A percentile compares a stretch with the other conserved stretches of the same genome.
phyloP scores from a whole-genome alignment of 148 eudicot species.

The Silene conica region DNA sequence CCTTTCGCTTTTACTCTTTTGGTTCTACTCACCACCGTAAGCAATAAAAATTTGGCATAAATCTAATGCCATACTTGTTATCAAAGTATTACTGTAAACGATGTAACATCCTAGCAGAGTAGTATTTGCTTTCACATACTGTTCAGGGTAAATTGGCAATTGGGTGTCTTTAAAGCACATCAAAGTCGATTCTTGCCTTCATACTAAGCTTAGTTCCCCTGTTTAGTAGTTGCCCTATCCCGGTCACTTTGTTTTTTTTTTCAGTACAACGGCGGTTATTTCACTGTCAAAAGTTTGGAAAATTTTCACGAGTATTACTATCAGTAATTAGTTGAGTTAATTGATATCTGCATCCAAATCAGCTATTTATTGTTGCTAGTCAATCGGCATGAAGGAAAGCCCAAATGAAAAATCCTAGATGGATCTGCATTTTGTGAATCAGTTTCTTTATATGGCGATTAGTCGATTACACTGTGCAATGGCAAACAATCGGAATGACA shows the following conservation, averaged over 20 bases:
- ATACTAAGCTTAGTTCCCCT: not conserved
- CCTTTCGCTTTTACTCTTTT: constrained; percentile 13
- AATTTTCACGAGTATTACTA: no score
- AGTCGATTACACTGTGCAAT: no score
- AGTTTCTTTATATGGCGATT: no score
- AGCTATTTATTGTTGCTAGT: not conserved
- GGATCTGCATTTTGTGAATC: no score
- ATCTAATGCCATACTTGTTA: constrained; percentile 3
- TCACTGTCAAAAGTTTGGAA: not conserved
- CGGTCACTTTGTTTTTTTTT: not conserved
- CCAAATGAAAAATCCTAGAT: no score
- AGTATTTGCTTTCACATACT: constrained; percentile 11
- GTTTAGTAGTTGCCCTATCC: constrained; percentile 15
- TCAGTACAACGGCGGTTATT: no score
- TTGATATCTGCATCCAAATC: no score
- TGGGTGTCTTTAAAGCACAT: constrained; percentile 23
- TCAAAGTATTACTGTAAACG: not conserved
- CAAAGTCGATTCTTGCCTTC: constrained; percentile 13
- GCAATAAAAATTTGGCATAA: not conserved
- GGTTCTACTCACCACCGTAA: not conserved
- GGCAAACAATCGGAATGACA: no score
- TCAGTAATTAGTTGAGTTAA: no score
- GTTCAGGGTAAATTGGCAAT: constrained; percentile 17
- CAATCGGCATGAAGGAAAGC: not conserved
- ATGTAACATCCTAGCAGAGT: no score